Conservation (phyloP, 2,329 filamentous ascomycete species). For the Dendryphion nanum region DNA sequence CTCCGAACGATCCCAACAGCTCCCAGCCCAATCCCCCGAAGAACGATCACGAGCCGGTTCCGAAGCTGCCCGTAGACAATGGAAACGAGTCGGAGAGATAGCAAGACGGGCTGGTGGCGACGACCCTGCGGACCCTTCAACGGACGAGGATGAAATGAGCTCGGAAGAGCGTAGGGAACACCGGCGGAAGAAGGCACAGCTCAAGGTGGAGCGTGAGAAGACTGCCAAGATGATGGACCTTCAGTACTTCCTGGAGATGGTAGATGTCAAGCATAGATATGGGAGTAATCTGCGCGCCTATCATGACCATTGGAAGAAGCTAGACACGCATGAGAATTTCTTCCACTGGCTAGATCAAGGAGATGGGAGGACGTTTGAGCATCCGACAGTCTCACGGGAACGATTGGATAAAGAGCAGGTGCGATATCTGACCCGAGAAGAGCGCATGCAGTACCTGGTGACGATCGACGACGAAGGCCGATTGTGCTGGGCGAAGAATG, state of each 20-base stretch:
- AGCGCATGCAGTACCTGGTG: constrained; percentile 78
- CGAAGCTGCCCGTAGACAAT: constrained; percentile 62
- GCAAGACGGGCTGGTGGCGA: constrained; percentile 71
- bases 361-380: constrained; percentile 67
- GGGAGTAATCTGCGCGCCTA: constrained; percentile 79
- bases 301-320: constrained; percentile 78
- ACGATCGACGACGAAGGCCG: constrained; percentile 70
- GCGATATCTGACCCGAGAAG: constrained; percentile 78
- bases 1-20: constrained; percentile 28
- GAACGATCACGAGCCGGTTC: constrained; percentile 27
- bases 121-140: constrained; percentile 51
- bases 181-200: constrained; percentile 43
- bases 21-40: constrained; percentile 16
- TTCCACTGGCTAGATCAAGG: constrained; percentile 92
- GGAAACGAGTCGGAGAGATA: constrained; percentile 71
- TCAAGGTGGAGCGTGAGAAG: constrained; percentile 59
- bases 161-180: constrained; percentile 34
- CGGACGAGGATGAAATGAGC: constrained; percentile 44
- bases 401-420: constrained; percentile 76
- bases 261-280: constrained; percentile 83
- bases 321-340: constrained; percentile 79
- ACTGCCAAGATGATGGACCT: constrained; percentile 78
- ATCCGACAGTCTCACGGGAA: constrained; percentile 70
- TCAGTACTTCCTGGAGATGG: constrained; percentile 83
- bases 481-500: constrained; percentile 86